Percentiles rank a stretch among this genome's conserved stretches.
These are phyloP conservation scores for Gastrodia elata DNA, from an alignment of 106 monocot genomes.

Conservation along the genomic window DNA sequence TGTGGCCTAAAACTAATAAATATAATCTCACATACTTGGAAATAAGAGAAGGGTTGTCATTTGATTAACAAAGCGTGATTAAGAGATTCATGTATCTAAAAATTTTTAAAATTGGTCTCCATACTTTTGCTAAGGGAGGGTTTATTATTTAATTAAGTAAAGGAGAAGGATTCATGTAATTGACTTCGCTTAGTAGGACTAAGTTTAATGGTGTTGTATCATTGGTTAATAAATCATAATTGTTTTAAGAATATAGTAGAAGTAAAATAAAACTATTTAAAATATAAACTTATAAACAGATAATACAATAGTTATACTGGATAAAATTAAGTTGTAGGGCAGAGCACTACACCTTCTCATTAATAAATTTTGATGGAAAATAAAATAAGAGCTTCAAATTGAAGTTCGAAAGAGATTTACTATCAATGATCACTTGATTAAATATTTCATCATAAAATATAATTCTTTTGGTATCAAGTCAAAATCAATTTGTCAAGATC, in stretches of 20 bases:
- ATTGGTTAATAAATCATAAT: no score
- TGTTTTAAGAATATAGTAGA: not conserved
- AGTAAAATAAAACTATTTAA: not conserved
- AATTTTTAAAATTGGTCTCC: no score
- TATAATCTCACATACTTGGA: no score
- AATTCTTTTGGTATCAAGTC: not conserved
- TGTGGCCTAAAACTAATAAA: no score
- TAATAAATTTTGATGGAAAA: not conserved
- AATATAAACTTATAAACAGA: not conserved
- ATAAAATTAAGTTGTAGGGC: not conserved
- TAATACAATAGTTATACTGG: not conserved
- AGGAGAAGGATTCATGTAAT: no score
- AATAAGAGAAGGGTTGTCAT: no score
- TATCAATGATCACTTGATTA: not conserved
- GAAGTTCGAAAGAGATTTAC: not conserved
- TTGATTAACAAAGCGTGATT: no score
- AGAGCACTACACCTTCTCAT: not conserved
- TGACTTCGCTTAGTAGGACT: no score
- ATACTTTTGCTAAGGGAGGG: no score
- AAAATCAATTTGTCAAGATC: not conserved
- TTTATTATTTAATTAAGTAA: no score
- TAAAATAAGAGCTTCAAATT: not conserved
- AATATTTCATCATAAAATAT: not conserved
- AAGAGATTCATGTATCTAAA: no score
- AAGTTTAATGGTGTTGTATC: no score